A percentile compares a stretch with the other conserved stretches of the same genome.
Conservation (phyloP, 2,329 filamentous ascomycete species). For the Fusarium proliferatum region DNA sequence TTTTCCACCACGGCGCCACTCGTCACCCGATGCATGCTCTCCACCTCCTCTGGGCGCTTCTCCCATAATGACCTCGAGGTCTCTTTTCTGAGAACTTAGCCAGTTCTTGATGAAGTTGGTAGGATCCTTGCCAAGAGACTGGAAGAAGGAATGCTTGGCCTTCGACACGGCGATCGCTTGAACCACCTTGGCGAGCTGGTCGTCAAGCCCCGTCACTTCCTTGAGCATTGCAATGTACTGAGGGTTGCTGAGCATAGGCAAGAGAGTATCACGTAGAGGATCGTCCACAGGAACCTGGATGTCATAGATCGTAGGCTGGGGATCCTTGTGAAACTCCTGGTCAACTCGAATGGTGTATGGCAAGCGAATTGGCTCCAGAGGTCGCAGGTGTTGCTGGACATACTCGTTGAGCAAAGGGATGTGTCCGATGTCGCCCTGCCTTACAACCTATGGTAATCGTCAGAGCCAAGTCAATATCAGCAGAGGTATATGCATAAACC, state of each 20-base stretch:
- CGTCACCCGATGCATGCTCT: conserved; percentile 67
- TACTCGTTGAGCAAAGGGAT: conserved; percentile 89
- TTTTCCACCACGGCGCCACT: conserved; percentile 73
- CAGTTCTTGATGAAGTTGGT: conserved; percentile 86
- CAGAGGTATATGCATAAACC: conserved; percentile 41
- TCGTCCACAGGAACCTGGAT: conserved; percentile 87
- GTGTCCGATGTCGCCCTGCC: conserved; percentile 78
- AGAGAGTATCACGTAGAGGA: conserved; percentile 76
- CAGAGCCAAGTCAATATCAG: conserved; percentile 32
- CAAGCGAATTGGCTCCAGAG: conserved; percentile 84
- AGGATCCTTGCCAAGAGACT: conserved; percentile 81
- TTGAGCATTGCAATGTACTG: conserved; percentile 78
- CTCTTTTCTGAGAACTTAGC: conserved; percentile 90
- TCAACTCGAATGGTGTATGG: conserved; percentile 96
- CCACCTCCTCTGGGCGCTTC: conserved; percentile 76
- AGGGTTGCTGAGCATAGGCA: conserved; percentile 74
- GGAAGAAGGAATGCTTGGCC: conserved; percentile 90
- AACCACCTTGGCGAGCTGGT: conserved; percentile 84
- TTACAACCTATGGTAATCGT: conserved; percentile 69
- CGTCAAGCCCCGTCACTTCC: conserved; percentile 81
- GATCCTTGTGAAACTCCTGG: conserved; percentile 79
- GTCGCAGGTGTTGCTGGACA: conserved; percentile 80
- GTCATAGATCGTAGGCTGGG: conserved; percentile 88
- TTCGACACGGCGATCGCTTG: conserved; percentile 87
- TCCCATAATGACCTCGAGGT: conserved; percentile 88